Evolutionary conservation across 2,329 filamentous ascomycete species (phyloP).

Genomic region (Calonectria pteridis): DNA sequence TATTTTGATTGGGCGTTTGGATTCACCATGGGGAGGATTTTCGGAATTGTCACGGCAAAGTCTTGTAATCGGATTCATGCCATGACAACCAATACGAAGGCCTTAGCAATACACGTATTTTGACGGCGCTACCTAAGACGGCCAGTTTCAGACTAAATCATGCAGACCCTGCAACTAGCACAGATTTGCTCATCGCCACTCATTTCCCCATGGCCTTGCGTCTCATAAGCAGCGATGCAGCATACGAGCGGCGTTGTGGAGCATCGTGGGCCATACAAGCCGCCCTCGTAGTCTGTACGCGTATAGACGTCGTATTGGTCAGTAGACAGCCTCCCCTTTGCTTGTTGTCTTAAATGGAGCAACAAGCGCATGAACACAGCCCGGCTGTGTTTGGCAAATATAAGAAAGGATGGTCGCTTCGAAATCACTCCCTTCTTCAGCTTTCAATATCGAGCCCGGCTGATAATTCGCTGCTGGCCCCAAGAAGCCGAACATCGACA

Average conservation of each 20-base stretch:
- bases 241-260: not conserved
- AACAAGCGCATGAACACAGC: not conserved
- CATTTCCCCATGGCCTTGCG: not conserved
- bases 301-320: not conserved
- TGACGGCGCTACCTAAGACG: too few species aligned
- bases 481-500: not conserved
- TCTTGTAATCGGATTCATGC: not conserved
- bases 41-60: not conserved
- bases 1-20: not conserved
- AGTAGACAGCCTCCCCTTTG: not conserved
- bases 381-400: not conserved
- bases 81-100: not conserved
- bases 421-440: not conserved
- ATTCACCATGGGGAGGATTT: not conserved
- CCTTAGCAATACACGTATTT: not conserved
- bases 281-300: not conserved
- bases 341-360: not conserved
- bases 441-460: not conserved
- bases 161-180: not conserved
- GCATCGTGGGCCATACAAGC: not conserved
- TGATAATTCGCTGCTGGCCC: not conserved
- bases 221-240: not conserved
- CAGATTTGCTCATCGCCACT: not conserved
- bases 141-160: not conserved
- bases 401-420: not conserved